These are phyloP conservation scores for Podaxis sp. DNA, from an alignment of 768 basidiomycete species.

Conservation along the genomic window DNA sequence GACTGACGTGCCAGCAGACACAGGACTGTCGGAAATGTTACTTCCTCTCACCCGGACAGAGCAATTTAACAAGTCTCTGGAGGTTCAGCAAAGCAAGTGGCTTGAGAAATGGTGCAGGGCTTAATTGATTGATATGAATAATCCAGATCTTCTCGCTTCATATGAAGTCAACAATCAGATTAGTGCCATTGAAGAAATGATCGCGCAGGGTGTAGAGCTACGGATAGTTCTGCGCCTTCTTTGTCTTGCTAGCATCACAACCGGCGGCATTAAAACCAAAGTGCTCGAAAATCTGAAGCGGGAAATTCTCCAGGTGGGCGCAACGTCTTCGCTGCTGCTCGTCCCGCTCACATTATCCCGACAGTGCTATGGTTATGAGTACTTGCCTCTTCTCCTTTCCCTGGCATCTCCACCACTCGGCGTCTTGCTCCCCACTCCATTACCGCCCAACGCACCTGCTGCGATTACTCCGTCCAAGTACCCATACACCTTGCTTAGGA, in stretches of 20 bases:
- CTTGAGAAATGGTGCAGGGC: background rate
- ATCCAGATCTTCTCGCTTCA: constrained; percentile 86
- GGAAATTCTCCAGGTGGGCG: constrained; percentile 75
- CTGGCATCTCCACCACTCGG: constrained; percentile 63
- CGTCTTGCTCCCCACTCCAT: constrained; percentile 61
- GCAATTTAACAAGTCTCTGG: constrained; percentile 85
- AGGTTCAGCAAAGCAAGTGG: constrained; percentile 89
- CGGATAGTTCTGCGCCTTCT: constrained; percentile 73
- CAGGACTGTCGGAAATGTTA: constrained; percentile 88
- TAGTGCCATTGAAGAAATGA: constrained; percentile 83
- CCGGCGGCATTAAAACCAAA: constrained; percentile 85
- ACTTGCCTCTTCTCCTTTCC: constrained; percentile 63
- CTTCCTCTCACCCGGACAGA: constrained; percentile 82
- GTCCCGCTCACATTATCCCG: constrained; percentile 29
- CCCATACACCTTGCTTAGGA: constrained; percentile 70
- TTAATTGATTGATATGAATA: background rate
- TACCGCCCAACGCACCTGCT: constrained; percentile 45
- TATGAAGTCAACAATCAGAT: constrained; percentile 82
- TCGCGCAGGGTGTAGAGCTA: constrained; percentile 83
- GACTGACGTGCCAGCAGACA: constrained; percentile 52
- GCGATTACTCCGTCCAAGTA: constrained; percentile 48
- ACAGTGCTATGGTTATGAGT: constrained; percentile 74
- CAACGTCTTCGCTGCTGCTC: constrained; percentile 11
- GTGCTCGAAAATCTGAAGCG: constrained; percentile 83
- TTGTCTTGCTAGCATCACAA: constrained; percentile 81